Conservation (phyloP, 139 green algal species). For the Gonium pectorale region DNA sequence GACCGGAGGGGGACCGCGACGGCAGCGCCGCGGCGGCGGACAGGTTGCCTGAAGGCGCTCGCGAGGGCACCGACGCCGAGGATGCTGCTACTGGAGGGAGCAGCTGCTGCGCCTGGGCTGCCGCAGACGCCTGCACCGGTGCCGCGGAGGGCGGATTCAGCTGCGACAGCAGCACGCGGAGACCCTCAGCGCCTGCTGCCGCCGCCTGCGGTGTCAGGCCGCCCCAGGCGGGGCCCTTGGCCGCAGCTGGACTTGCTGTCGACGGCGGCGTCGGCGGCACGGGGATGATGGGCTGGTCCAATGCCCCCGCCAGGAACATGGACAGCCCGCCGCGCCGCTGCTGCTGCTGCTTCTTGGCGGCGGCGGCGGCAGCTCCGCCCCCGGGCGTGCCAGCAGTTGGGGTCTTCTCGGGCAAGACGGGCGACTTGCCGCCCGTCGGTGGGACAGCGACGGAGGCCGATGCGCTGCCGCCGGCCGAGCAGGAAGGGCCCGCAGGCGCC, state of each 20-base stretch:
- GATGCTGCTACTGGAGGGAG: not conserved
- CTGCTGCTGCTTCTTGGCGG: slow-evolving; percentile 27
- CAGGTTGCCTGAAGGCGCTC: not conserved
- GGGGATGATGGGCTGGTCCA: slow-evolving; percentile 49
- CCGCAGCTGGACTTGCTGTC: not conserved
- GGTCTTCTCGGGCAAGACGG: too few relatives aligned
- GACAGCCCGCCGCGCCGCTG: slow-evolving; percentile 75
- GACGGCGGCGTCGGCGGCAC: not conserved
- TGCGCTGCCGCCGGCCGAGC: not conserved
- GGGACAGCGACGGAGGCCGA: not conserved
- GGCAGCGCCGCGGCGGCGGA: not conserved
- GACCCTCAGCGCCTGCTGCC: not conserved
- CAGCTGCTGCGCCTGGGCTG: not conserved
- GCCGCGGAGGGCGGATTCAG: not conserved
- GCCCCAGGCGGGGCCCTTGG: slow-evolving; percentile 53
- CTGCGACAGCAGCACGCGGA: slow-evolving; percentile 16
- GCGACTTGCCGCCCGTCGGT: not conserved
- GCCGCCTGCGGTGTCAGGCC: not conserved
- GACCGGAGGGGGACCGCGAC: slow-evolving; percentile 6
- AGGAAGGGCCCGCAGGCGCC: not conserved
- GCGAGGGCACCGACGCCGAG: not conserved
- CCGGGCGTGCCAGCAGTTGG: not conserved
- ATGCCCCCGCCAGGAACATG: slow-evolving; percentile 77
- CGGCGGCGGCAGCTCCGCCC: not conserved
- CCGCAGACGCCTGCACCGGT: not conserved